Evolutionary conservation across 2,329 filamentous ascomycete genomes (phyloP), one percentile per base, ranked within the genome.

Genomic region (Aureobasidium sp.): DNA sequence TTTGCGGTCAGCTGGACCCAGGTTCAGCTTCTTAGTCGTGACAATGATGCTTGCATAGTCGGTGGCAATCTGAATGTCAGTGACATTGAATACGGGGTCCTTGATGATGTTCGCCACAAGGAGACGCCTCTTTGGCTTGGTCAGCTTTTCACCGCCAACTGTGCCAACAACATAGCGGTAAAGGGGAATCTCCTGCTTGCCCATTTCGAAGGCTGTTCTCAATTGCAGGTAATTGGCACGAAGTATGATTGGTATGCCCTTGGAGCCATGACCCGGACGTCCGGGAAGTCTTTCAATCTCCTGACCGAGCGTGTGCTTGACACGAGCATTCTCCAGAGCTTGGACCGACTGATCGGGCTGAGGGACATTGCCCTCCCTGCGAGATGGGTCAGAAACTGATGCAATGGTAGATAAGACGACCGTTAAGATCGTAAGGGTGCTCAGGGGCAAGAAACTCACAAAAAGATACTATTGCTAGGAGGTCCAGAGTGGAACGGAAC

Each of bases 91-190:
- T 0, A 64, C 62, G 0, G 59, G 52, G 2, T 62, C 56, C n/a
- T 62, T 48, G 6, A 73, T 44, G 1, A 82, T 59, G 19, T 76
- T 60, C 14, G 75, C 64, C 14, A 81, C 66, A 4, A 80, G 66
- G 4, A 73, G 72, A 37, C 70, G 70, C 30, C 68, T 74, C 62
- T 74, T 78, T 29, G 68, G 68, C 49, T 71, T 72, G 35, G 63
- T 63, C 22, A 63, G 37, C 3, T 64, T 59, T n/a, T 63, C 60
- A 1, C 58, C 56, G 17, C 69, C 61, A 1, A 58, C 56, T 19
- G 69, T 62, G 56, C 55, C 50, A 17, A 77, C 58, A 27, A 67
- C 65, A 55, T 78, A 77, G 3, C 71, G 68, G 53, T 64, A 71
- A 2, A 77, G 58, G 1, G 57, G 51, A 7, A 63, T 35, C 11